These are phyloP conservation scores for Podila epicladia DNA, from an alignment of 192 early-diverging fungal species.

Conservation along the genomic window DNA sequence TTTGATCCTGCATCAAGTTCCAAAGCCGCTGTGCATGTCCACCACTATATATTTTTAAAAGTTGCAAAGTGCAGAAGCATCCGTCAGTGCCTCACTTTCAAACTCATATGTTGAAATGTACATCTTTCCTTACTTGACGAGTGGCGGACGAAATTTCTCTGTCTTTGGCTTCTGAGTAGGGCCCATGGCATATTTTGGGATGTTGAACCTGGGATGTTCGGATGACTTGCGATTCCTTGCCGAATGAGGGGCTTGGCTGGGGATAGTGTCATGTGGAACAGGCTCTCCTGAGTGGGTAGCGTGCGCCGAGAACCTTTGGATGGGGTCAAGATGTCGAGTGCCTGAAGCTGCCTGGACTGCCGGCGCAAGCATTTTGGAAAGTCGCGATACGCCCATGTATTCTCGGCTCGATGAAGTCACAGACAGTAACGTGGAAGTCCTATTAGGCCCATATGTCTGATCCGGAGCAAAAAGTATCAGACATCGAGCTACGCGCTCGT, in stretches of 20 bases:
- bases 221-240: slow-evolving; percentile 16
- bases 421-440: not conserved
- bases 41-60: slow-evolving; percentile 12
- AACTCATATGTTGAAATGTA: not conserved
- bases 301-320: not conserved
- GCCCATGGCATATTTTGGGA: not conserved
- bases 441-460: no score
- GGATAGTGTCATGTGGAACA: not conserved
- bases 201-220: slow-evolving; percentile 12
- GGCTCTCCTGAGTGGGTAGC: not conserved
- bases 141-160: slow-evolving; percentile 21
- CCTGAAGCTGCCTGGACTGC: not conserved
- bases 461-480: no score
- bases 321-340: not conserved
- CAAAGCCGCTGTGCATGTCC: slow-evolving; percentile 30
- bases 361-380: not conserved
- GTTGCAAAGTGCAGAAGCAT: not conserved
- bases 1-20: slow-evolving; percentile 24
- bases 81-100: no score
- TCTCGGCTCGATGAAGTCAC: not conserved
- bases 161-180: not conserved
- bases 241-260: not conserved
- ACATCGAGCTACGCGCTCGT: no score
- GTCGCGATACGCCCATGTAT: not conserved
- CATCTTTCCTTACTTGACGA: slow-evolving; percentile 17